A percentile compares a stretch with the other conserved stretches of the same genome.
Evolutionary conservation across 495 filamentous ascomycete genomes (phyloP).

Genomic region (Aspergillus hancockii): DNA sequence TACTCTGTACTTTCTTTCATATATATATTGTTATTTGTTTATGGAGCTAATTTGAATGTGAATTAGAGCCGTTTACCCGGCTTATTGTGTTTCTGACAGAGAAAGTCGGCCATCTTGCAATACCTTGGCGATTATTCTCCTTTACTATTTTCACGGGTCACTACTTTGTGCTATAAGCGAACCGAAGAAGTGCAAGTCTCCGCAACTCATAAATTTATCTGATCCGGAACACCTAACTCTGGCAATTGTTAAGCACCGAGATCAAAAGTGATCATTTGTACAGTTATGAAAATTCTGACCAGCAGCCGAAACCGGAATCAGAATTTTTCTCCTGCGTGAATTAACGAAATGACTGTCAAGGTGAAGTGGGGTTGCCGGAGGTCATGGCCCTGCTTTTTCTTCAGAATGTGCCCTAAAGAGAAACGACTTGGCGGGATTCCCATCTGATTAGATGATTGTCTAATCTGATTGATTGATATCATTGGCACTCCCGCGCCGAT

Average conservation of each 20-base stretch:
- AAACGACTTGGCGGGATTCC: conserved; percentile 3
- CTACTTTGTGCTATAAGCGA: background rate
- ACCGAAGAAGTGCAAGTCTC: background rate
- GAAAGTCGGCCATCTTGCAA: background rate
- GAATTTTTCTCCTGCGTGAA: background rate
- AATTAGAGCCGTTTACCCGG: no score
- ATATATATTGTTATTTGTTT: no score
- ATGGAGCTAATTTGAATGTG: no score
- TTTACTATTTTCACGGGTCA: background rate
- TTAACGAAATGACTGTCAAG: background rate
- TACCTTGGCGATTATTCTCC: background rate
- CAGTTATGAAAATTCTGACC: background rate
- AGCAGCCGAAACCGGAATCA: background rate
- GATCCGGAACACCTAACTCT: conserved; percentile 3
- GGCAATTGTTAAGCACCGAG: background rate
- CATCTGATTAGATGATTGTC: conserved; percentile 39
- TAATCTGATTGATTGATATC: conserved; percentile 31
- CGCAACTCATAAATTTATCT: background rate
- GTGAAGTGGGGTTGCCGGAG: background rate
- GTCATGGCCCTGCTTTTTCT: background rate
- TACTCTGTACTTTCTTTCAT: no score
- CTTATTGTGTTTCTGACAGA: background rate
- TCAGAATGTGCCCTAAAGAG: background rate
- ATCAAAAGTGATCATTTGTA: background rate
- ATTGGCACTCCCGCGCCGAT: background rate